These are phyloP conservation scores for Dactylellina sp. DNA, from an alignment of 2,329 filamentous ascomycete species.

Conservation along the genomic window DNA sequence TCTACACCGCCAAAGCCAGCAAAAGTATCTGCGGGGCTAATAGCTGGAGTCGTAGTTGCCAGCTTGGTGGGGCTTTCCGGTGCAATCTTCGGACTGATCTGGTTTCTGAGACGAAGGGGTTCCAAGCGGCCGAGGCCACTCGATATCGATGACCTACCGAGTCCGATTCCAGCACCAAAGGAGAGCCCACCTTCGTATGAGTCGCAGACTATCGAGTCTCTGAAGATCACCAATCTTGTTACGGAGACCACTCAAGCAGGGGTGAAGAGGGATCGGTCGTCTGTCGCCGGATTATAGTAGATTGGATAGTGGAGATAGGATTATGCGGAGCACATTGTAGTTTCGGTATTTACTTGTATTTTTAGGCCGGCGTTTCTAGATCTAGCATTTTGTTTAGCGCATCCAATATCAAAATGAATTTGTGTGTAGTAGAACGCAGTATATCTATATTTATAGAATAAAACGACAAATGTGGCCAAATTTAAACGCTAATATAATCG, in stretches of 20 bases:
- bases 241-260: neutral
- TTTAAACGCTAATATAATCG: no score
- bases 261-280: constrained; percentile 1
- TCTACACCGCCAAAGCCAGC: no score
- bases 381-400: no score
- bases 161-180: neutral
- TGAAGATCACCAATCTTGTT: neutral
- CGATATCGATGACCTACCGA: neutral
- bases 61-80: neutral
- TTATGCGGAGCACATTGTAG: no score
- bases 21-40: neutral
- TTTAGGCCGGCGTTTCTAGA: no score
- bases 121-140: neutral
- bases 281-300: neutral
- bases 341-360: no score
- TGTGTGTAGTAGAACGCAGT: no score
- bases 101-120: constrained; percentile 3
- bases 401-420: no score
- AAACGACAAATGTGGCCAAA: no score
- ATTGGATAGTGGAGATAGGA: no score
- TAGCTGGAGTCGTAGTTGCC: constrained; percentile 9
- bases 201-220: neutral
- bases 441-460: no score
- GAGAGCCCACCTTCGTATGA: neutral
- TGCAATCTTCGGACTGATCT: neutral